Percentiles rank a stretch among this genome's conserved stretches.
phyloP scores from a whole-genome alignment of 2,329 filamentous ascomycete species.

The Ceratocystis cacaofunesta region DNA sequence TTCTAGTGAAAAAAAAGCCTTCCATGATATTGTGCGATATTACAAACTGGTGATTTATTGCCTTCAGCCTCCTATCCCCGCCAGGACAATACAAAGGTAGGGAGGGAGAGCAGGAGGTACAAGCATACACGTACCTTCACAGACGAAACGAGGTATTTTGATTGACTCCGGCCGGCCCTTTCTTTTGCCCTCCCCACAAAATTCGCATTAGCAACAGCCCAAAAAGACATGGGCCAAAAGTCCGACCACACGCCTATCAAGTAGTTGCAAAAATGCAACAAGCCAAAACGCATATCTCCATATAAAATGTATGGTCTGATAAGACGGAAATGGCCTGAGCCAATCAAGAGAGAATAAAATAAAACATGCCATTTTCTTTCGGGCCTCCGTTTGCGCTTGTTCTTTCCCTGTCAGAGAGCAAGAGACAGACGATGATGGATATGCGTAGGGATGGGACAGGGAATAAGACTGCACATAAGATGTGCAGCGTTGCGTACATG shows the following conservation, averaged over 20 bases:
- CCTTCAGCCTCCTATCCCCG: neutral
- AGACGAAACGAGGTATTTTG: slow-evolving; percentile 1
- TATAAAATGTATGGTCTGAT: slow-evolving; percentile 1
- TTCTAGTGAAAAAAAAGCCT: neutral
- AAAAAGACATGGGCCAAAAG: neutral
- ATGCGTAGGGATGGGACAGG: neutral
- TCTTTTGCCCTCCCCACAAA: neutral
- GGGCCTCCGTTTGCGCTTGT: slow-evolving; percentile 3
- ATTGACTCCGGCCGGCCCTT: neutral
- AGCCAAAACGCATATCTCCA: neutral
- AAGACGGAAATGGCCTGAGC: neutral
- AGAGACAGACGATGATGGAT: neutral
- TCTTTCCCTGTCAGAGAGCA: neutral
- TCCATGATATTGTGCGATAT: neutral
- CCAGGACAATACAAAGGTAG: neutral
- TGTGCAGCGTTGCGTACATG: neutral
- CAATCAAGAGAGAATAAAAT: neutral
- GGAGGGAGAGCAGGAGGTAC: neutral
- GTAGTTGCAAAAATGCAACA: neutral
- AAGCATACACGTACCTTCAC: neutral
- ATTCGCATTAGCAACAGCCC: neutral
- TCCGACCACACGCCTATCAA: neutral
- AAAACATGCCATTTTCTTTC: neutral
- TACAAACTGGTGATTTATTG: neutral
- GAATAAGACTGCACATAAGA: neutral